Base-by-base conservation (phyloP, 2,329 filamentous ascomycete genomes). In the Xylariaceae sp. region DNA sequence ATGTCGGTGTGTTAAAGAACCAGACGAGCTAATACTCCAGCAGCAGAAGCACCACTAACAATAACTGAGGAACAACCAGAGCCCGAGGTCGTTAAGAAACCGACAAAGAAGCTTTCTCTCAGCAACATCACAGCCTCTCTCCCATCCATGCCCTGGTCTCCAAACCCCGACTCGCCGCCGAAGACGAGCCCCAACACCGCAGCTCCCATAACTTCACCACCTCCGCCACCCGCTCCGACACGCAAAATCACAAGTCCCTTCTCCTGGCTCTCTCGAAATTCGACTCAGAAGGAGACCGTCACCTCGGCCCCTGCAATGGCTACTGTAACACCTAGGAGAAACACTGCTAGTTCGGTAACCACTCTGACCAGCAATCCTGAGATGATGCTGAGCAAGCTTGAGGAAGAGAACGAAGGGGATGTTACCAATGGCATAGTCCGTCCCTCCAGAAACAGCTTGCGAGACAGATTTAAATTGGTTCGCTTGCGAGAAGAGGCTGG, bases 161-260 rank as follows among this genome's bases (percentile, higher is more conserved):
- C 79, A 6, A 72, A 77, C 44, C 69, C 69, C 48, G 70, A 72
- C 45, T 67, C 72, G 19, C 67, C 72, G 4, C 59, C 70, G 14
- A 81, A 76, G 62, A 73, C 68, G 48, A 59, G 68, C 57, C 53
- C 66, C 57, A 52, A 55, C 40, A 56, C 62, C 50, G 55, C 61
- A 42, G 52, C 61, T 32, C 47, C 67, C 32, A 64, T 66, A 20
- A 64, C 70, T 36, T 64, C 68, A 17, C 49, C 56, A 2, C 64
- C 67, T 4, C 58, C 63, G 21, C 52, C 50, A 52, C 64, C 50
- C 17, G 68, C 73, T 2, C 68, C 72, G 11, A 55, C 77, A 48
- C 76, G 89, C 60, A 95, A 93, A 65, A 78, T 94, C 44, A 91
- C 88, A 7, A 88, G 88, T 55, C 88, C 86, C n/a, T 94, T 95